phyloP scores from a whole-genome alignment of 169 alveolate species.

The Cryptosporidium felis region DNA sequence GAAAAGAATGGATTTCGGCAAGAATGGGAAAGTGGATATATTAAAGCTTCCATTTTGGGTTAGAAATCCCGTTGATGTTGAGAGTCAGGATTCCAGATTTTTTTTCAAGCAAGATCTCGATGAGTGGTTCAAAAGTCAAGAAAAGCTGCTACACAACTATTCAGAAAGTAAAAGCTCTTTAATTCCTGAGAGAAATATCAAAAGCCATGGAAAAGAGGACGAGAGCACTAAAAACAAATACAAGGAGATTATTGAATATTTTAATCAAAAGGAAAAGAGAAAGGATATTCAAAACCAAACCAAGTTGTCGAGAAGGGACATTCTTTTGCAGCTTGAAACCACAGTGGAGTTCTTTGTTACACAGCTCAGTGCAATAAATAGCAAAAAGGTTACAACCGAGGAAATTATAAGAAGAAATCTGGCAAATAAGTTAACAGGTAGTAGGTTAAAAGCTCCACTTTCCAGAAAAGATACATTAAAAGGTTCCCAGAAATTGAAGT shows the following conservation, averaged over 20 bases:
- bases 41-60: conserved; percentile 24
- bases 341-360: conserved; percentile 39
- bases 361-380: conserved; percentile 51
- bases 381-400: conserved; percentile 42
- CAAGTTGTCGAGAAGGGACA: conserved; percentile 15
- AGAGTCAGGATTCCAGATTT: not conserved
- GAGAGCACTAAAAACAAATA: not conserved
- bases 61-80: conserved; percentile 1
- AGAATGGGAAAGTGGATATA: not conserved
- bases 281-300: not conserved
- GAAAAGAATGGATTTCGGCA: not conserved
- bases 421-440: not conserved
- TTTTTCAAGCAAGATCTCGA: conserved; percentile 23
- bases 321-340: conserved; percentile 30
- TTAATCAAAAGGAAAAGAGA: not conserved
- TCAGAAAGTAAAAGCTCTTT: not conserved
- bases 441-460: not conserved
- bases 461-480: not conserved
- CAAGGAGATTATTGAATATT: conserved; percentile 22
- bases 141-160: not conserved
- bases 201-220: not conserved
- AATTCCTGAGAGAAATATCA: not conserved
- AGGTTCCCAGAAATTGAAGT: not conserved
- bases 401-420: conserved; percentile 28
- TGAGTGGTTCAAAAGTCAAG: conserved; percentile 56